phyloP scores from a whole-genome alignment of 257 asterid genomes.

The Capsicum chinense region DNA sequence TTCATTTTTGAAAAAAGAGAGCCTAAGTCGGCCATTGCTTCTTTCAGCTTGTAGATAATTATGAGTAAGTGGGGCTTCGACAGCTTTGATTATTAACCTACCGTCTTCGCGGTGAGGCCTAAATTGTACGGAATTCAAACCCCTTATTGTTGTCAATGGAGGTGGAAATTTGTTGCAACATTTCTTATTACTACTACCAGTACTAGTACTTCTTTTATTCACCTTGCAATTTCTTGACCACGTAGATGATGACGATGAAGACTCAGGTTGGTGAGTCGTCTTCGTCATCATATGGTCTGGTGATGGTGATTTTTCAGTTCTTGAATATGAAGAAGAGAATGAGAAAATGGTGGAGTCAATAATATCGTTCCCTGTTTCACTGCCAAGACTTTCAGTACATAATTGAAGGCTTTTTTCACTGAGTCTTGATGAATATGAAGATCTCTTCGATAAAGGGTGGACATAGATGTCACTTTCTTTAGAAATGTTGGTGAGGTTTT shows the following conservation, averaged over 20 bases:
- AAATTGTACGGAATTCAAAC: slow-evolving; percentile 58
- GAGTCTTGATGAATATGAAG: slow-evolving; percentile 42
- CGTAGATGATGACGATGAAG: slow-evolving; percentile 12
- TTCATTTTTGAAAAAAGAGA: slow-evolving; percentile 40
- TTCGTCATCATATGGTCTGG: background rate
- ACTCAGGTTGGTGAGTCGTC: background rate
- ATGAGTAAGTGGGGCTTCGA: slow-evolving; percentile 57
- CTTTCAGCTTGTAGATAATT: slow-evolving; percentile 68
- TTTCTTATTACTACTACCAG: slow-evolving; percentile 15
- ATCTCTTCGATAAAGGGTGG: slow-evolving; percentile 39
- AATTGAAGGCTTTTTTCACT: slow-evolving; percentile 64
- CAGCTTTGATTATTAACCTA: slow-evolving; percentile 69
- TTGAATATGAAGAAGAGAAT: slow-evolving; percentile 30
- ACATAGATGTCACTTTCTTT: slow-evolving; percentile 33
- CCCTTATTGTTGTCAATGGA: slow-evolving; percentile 81
- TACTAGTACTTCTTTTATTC: background rate
- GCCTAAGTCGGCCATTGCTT: slow-evolving; percentile 74
- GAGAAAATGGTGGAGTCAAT: slow-evolving; percentile 55
- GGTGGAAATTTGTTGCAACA: slow-evolving; percentile 64
- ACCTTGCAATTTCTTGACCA: slow-evolving; percentile 4
- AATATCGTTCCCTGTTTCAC: slow-evolving; percentile 74
- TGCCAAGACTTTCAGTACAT: slow-evolving; percentile 83
- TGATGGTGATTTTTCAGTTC: slow-evolving; percentile 12
- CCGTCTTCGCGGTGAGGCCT: slow-evolving; percentile 67
- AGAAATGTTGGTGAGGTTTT: slow-evolving; percentile 35